Base-by-base conservation (phyloP, 257 asterid genomes). In the Thymus mandschuricus region DNA sequence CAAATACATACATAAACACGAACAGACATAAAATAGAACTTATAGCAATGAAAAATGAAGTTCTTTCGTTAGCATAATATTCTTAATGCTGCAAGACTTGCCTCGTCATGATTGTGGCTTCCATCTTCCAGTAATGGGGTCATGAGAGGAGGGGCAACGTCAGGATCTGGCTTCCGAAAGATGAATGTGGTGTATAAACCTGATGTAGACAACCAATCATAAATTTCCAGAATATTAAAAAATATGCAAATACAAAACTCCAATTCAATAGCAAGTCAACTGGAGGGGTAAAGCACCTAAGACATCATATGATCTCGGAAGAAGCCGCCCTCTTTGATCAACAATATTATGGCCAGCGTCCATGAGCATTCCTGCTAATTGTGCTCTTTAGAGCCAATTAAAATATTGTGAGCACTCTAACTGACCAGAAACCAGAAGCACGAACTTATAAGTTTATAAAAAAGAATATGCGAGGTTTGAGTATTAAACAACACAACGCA, bases 101-200 rank as follows among this genome's bases (percentile, higher is more conserved):
- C 97, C 95, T 91, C 98, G 38, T 87, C 97, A 15, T 66, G 86
- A 80, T 72, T 82, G 85, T 81, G 81, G 81, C 66, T 84, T 52
- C 75, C 87, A 75, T 86, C 95, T 75, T 82, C 88, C 83, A 86
- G 33, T 64, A 87, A 63, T 10, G 96, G 97, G 58, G 97, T 91
- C 85, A 78, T 86, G 76, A 94, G 96, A 79, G 97, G 98, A 79
- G 97, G 96, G 44, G 78, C 81, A 75, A 85, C 69, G 82, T 91
- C 98, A 62, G 96, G 96, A 81, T 94, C 97, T 49, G 91, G 97
- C 83, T 94, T 94, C 78, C 81, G 96, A 80, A 94, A 94, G 72
- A 91, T 83, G 80, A 94, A 94, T 45, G 96, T 89, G 60, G 95
- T 91, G 77, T 82, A 94, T 31, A 94, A 84, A 75, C 97, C 98